Evolutionary conservation across 164 flowering plant species (phyloP).

Genomic region (Vitis amurensis): DNA sequence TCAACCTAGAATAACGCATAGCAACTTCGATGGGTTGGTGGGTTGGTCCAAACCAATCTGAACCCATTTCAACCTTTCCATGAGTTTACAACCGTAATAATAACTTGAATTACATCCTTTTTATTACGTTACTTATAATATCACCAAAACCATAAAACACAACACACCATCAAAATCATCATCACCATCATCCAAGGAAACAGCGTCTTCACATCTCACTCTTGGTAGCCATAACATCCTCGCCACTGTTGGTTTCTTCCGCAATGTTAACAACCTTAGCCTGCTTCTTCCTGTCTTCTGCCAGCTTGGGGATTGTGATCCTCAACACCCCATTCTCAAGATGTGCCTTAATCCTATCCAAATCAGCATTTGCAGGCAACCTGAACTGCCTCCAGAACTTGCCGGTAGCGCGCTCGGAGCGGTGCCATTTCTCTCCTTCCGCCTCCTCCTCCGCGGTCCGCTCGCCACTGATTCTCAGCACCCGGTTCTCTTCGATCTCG

Average conservation of each 20-base stretch:
- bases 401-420: constrained; percentile 39
- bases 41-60: too few species aligned
- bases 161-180: background rate
- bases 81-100: too few species aligned
- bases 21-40: too few species aligned
- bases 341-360: constrained; percentile 40
- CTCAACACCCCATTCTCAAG: constrained; percentile 53
- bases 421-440: constrained; percentile 49
- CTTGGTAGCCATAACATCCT: constrained; percentile 18
- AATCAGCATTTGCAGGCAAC: constrained; percentile 38
- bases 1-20: too few species aligned
- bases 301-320: constrained; percentile 36
- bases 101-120: too few species aligned
- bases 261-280: constrained; percentile 30
- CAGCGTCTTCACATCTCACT: constrained; percentile 9
- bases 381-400: constrained; percentile 58
- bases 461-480: constrained; percentile 51
- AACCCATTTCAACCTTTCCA: too few species aligned
- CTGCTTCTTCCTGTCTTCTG: constrained; percentile 34
- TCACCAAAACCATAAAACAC: too few species aligned
- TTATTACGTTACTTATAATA: too few species aligned
- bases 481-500: constrained; percentile 52
- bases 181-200: too few species aligned
- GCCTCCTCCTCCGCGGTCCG: constrained; percentile 30
- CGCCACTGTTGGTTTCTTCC: constrained; percentile 9